Conservation (phyloP, 1,284 basidiomycete species). For the Chondrostereum purpureum region DNA sequence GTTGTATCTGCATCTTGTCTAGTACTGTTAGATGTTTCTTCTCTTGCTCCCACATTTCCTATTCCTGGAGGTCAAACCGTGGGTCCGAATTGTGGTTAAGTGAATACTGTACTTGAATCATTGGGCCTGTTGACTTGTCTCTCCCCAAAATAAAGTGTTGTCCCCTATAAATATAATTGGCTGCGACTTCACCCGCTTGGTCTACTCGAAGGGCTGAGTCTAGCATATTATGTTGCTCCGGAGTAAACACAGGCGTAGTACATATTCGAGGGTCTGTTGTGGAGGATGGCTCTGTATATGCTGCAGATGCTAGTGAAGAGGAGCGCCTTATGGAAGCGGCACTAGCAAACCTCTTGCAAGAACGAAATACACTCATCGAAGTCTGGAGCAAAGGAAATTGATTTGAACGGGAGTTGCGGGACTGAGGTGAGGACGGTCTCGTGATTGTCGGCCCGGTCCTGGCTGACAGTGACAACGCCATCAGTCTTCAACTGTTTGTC, state of each 20-base stretch:
- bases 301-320: conserved; percentile 12
- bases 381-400: no score
- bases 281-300: conserved; percentile 12
- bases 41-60: conserved; percentile 98
- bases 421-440: neutral
- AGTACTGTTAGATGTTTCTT: conserved; percentile 87
- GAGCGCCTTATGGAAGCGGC: conserved; percentile 1
- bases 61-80: conserved; percentile 34
- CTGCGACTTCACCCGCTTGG: conserved; percentile 89
- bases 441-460: neutral
- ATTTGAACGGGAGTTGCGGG: no score
- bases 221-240: conserved; percentile 42
- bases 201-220: conserved; percentile 77
- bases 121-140: conserved; percentile 52
- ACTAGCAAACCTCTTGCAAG: no score
- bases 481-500: neutral
- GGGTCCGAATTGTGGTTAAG: conserved; percentile 2
- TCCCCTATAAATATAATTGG: conserved; percentile 89
- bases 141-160: conserved; percentile 68
- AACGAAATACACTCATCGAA: no score
- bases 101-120: conserved; percentile 63
- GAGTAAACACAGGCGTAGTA: conserved; percentile 46
- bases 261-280: conserved; percentile 9
- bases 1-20: conserved; percentile 79
- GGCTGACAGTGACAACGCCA: neutral